Evolutionary conservation across 2,329 filamentous ascomycete genomes (phyloP).

Genomic region (Trichophyton rubrum): DNA sequence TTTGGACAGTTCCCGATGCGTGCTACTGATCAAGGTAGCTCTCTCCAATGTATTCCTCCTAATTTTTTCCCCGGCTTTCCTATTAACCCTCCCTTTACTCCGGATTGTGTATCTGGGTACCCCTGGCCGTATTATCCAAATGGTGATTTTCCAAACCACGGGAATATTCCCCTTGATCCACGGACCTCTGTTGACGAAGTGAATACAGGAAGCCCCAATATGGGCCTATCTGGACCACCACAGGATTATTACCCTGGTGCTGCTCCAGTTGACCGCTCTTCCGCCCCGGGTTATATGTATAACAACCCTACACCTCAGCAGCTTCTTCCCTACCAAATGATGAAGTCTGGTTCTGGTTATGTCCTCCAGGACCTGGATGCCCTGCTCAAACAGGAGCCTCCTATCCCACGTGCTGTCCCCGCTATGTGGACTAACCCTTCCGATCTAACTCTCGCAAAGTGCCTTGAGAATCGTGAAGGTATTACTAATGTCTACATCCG

Average conservation of each 20-base stretch:
- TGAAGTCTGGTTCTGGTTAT: constrained; percentile 35
- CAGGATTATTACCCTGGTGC: constrained; percentile 50
- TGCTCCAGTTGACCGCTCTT: constrained; percentile 48
- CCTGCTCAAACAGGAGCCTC: constrained; percentile 61
- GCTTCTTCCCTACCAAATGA: constrained; percentile 32
- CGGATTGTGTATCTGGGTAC: constrained; percentile 23
- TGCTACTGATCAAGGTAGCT: constrained; percentile 23
- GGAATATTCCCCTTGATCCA: constrained; percentile 25
- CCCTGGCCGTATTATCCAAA: constrained; percentile 27
- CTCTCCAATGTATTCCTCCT: constrained; percentile 24
- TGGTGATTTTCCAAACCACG: constrained; percentile 26
- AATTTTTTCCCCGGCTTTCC: constrained; percentile 28
- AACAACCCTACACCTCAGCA: constrained; percentile 52
- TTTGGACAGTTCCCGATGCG: constrained; percentile 21
- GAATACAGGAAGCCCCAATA: constrained; percentile 51
- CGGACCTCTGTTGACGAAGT: constrained; percentile 34
- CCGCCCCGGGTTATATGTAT: constrained; percentile 37
- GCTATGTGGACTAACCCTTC: constrained; percentile 70
- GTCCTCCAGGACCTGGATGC: constrained; percentile 46
- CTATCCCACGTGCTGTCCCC: constrained; percentile 77
- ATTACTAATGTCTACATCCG: constrained; percentile 98
- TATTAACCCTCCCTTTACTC: constrained; percentile 20
- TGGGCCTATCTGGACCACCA: constrained; percentile 46
- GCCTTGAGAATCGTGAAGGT: constrained; percentile 83
- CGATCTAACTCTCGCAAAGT: constrained; percentile 85